A percentile compares a stretch with the other conserved stretches of the same genome.
phyloP scores from a whole-genome alignment of 2,329 filamentous ascomycete genomes.

The Xylaria sp. region DNA sequence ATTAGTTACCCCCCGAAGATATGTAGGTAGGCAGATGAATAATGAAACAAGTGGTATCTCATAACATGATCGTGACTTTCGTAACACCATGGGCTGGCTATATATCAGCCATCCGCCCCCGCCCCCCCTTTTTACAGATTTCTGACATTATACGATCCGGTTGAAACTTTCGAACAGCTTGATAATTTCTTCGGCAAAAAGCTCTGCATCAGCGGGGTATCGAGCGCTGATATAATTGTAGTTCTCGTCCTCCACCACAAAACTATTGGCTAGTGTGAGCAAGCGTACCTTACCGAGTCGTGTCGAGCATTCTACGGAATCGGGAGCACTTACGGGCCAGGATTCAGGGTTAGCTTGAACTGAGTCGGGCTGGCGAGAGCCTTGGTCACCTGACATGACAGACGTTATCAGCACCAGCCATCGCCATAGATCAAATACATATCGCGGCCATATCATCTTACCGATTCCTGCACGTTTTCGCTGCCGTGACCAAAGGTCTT shows the following conservation, averaged over 20 bases:
- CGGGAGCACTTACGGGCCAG: conserved; percentile 53
- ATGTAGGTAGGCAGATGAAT: neutral
- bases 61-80: conserved; percentile 20
- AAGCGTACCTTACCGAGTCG: conserved; percentile 9
- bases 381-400: conserved; percentile 53
- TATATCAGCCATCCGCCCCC: neutral
- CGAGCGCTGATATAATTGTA: conserved; percentile 62
- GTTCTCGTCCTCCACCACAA: conserved; percentile 59
- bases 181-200: conserved; percentile 56
- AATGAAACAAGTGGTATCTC: conserved; percentile 29
- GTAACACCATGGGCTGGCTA: conserved; percentile 20
- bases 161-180: conserved; percentile 53
- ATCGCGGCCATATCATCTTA: conserved; percentile 45
- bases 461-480: conserved; percentile 59
- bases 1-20: conserved; percentile 6
- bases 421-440: neutral
- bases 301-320: neutral
- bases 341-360: conserved; percentile 57
- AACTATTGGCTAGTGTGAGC: conserved; percentile 48
- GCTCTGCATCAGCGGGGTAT: conserved; percentile 57
- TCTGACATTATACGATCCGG: conserved; percentile 39
- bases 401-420: conserved; percentile 25
- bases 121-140: neutral
- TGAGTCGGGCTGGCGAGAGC: conserved; percentile 55
- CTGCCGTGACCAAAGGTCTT: conserved; percentile 65